phyloP scores from a whole-genome alignment of 495 filamentous ascomycete genomes.

The Xylaria longipes region DNA sequence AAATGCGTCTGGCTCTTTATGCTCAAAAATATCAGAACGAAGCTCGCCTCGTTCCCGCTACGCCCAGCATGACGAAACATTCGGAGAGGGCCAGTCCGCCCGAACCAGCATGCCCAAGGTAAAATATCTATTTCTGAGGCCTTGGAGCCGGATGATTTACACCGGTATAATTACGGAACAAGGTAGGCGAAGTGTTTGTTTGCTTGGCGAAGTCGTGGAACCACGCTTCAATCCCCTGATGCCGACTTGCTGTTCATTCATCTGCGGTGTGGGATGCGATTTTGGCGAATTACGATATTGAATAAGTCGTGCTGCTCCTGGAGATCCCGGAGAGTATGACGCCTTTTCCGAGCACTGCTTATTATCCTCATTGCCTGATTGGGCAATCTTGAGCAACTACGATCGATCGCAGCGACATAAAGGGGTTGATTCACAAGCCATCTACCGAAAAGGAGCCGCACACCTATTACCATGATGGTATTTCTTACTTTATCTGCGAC shows the following conservation, averaged over 20 bases:
- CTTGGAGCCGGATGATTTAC: slow-evolving; percentile 16
- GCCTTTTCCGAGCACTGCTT: slow-evolving; percentile 9
- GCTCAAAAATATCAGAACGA: not conserved
- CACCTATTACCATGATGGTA: slow-evolving; percentile 17
- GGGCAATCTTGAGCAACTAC: not conserved
- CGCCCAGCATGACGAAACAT: not conserved
- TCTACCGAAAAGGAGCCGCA: slow-evolving; percentile 6
- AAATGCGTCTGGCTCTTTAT: not conserved
- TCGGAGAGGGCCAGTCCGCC: not conserved
- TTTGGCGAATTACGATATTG: slow-evolving; percentile 3
- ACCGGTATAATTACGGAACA: slow-evolving; percentile 6
- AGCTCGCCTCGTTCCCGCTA: not conserved
- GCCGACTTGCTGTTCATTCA: not conserved
- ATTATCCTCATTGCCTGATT: slow-evolving; percentile 20
- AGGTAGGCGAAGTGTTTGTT: not conserved
- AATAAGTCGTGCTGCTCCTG: not conserved
- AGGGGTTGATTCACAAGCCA: not conserved
- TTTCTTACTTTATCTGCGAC: slow-evolving; percentile 16
- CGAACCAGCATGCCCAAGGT: slow-evolving; percentile 1
- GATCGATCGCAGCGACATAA: slow-evolving; percentile 7
- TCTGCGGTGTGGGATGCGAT: not conserved
- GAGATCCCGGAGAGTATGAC: not conserved
- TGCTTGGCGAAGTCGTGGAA: not conserved
- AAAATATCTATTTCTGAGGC: slow-evolving; percentile 17
- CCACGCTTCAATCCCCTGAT: not conserved